Percentiles rank a stretch among this genome's conserved stretches.
phyloP scores from a whole-genome alignment of 768 basidiomycete genomes.

The Hericium alpestre region DNA sequence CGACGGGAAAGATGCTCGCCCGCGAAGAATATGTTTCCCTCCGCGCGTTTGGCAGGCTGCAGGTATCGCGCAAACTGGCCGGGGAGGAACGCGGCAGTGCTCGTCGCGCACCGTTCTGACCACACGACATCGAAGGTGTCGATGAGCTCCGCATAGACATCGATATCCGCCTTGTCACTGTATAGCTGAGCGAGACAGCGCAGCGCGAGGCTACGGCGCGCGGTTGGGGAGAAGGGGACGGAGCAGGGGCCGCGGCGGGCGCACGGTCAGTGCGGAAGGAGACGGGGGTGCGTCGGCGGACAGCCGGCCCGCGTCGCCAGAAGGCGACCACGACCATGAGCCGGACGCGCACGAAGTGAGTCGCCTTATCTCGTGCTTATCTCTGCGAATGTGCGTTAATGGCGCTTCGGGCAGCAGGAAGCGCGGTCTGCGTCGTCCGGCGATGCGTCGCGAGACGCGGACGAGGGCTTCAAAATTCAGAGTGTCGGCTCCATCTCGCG shows the following conservation, averaged over 20 bases:
- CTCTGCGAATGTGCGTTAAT: too few species aligned
- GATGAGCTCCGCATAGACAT: neutral
- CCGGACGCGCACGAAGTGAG: too few species aligned
- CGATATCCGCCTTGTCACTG: neutral
- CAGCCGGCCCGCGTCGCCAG: neutral
- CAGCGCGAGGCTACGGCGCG: constrained; percentile 12
- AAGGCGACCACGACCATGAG: neutral
- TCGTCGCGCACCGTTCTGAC: constrained; percentile 16
- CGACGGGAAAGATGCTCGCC: constrained; percentile 20
- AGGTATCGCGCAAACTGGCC: constrained; percentile 17
- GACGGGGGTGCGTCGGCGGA: neutral
- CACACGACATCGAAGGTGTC: constrained; percentile 16
- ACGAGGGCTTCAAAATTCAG: neutral
- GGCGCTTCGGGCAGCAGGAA: neutral
- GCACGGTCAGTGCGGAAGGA: neutral
- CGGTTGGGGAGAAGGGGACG: constrained; percentile 13
- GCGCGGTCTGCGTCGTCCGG: neutral
- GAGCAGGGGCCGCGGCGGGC: constrained; percentile 9
- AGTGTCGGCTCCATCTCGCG: constrained; percentile 1
- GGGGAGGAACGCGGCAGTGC: constrained; percentile 21
- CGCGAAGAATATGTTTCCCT: constrained; percentile 18
- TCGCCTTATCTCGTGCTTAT: too few species aligned
- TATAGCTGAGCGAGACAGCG: constrained; percentile 15
- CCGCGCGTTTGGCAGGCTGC: constrained; percentile 11
- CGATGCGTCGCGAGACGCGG: neutral